Conservation (phyloP, 164 flowering plant species). For the Paratinospora sagittata region DNA sequence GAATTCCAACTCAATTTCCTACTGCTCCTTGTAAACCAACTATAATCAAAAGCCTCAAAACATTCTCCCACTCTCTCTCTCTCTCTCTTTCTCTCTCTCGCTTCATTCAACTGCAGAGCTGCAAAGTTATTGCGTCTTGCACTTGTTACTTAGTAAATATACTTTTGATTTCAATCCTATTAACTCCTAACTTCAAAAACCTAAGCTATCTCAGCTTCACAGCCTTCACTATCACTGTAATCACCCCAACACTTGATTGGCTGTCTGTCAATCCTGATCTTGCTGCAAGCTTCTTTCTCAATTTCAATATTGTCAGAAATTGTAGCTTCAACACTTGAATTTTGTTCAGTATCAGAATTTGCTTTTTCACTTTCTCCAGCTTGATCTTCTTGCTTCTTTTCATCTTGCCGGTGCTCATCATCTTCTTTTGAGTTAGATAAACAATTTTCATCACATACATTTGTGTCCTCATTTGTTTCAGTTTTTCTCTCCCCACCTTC, state of each 20-base stretch:
- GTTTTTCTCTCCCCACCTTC: slow-evolving; percentile 28
- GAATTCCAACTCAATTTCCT: background rate
- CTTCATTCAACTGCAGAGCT: slow-evolving; percentile 8
- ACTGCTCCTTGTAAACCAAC: background rate
- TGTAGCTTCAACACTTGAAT: slow-evolving; percentile 12
- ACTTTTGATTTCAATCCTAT: background rate
- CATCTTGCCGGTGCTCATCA: slow-evolving; percentile 16
- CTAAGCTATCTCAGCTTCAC: slow-evolving; percentile 55
- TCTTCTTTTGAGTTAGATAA: slow-evolving; percentile 7
- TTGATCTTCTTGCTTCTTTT: background rate
- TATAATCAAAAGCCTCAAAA: background rate
- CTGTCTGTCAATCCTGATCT: slow-evolving; percentile 25
- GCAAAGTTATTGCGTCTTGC: slow-evolving; percentile 1
- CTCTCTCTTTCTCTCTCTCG: background rate
- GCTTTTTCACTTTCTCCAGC: slow-evolving; percentile 21
- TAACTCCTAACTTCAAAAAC: slow-evolving; percentile 16
- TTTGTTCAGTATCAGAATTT: slow-evolving; percentile 24
- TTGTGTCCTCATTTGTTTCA: slow-evolving; percentile 24
- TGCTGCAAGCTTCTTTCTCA: slow-evolving; percentile 22
- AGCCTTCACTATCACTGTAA: slow-evolving; percentile 68
- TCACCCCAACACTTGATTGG: slow-evolving; percentile 76
- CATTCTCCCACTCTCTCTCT: background rate
- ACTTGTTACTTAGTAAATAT: background rate
- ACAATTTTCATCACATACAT: slow-evolving; percentile 12
- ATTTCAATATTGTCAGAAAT: slow-evolving; percentile 12